Evolutionary conservation across 1,284 basidiomycete species (phyloP), one percentile per base, ranked within the genome.

Genomic region (Termitomyces sp.): DNA sequence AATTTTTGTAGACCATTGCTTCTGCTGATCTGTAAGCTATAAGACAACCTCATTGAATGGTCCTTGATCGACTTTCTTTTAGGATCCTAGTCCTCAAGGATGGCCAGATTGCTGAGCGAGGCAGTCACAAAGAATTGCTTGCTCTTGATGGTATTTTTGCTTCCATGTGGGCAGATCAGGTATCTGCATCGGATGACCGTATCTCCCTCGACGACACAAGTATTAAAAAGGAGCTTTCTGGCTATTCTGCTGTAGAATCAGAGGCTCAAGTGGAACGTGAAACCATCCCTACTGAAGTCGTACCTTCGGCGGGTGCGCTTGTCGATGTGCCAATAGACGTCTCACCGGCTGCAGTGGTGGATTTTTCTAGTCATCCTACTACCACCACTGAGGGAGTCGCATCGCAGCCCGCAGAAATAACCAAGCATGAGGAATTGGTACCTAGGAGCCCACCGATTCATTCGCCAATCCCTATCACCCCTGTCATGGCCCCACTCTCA

Each of bases 51-150:
- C 26, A 28, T 26, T 17, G 24, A 24, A 28, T 10, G 13, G 24
- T 13, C n/a, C 28, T 19, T 28, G 34, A 48, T 38, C 12, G 9
- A 28, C 10, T 28, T 8, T 17, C 10, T n/a, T 48, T 12, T 61
- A 92, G 89, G 52, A 94, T 94, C 60, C 68, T 92, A 50, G 89
- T 92, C 34, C 79, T 92, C 53, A 88, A 88, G 62, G 84, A 93
- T 68, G 90, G 90, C 7, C 83, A 84, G 65, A 86, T 94, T 49
- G 76, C 86, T 44, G 92, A 95, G 68, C 81, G 82, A 55, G 92
- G 92, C 8, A 81, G 70, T 43, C 89, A 90, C 67, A 80, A 79
- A 56, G 89, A 92, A 58, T 76, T 93, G 40, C 69, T 92, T 51
- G 81, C 81, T 40, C 72, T 69, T 26, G 79, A 86, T 62, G 88